Conservation (phyloP, 768 basidiomycete species). For the Strobilomyces confusus region DNA sequence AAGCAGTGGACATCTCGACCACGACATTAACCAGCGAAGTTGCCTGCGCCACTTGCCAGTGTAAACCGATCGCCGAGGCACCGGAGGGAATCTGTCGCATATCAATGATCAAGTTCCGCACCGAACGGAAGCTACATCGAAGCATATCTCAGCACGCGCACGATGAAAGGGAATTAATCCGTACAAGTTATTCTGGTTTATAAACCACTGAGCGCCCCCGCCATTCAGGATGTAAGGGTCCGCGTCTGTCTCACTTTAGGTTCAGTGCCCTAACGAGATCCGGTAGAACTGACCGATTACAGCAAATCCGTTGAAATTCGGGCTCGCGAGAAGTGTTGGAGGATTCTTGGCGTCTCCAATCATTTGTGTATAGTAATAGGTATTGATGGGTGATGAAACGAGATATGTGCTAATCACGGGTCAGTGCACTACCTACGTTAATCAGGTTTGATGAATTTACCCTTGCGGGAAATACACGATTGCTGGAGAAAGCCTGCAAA, state of each 20-base stretch:
- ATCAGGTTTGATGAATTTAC: constrained; percentile 28
- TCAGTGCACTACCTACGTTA: neutral
- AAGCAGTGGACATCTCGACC: constrained; percentile 63
- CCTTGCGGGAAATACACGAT: constrained; percentile 73
- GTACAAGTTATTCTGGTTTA: constrained; percentile 25
- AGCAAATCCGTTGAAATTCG: constrained; percentile 62
- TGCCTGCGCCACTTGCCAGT: constrained; percentile 81
- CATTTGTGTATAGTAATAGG: constrained; percentile 74
- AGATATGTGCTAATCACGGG: constrained; percentile 51
- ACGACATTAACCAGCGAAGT: constrained; percentile 72
- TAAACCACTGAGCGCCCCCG: constrained; percentile 23
- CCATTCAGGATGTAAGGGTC: constrained; percentile 68
- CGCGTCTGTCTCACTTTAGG: constrained; percentile 43
- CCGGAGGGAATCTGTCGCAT: constrained; percentile 50
- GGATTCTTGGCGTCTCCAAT: constrained; percentile 69
- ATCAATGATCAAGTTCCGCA: constrained; percentile 75
- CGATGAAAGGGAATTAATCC: neutral
- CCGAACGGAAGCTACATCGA: constrained; percentile 54
- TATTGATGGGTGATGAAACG: constrained; percentile 59
- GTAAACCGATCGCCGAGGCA: constrained; percentile 61
- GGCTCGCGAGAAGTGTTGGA: constrained; percentile 61
- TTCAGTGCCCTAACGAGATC: neutral
- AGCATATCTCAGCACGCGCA: neutral
- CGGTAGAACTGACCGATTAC: constrained; percentile 54
- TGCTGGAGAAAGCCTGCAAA: constrained; percentile 47